These are phyloP conservation scores for Penicillium concentricum DNA, from an alignment of 2,329 filamentous ascomycete species.

Conservation along the genomic window DNA sequence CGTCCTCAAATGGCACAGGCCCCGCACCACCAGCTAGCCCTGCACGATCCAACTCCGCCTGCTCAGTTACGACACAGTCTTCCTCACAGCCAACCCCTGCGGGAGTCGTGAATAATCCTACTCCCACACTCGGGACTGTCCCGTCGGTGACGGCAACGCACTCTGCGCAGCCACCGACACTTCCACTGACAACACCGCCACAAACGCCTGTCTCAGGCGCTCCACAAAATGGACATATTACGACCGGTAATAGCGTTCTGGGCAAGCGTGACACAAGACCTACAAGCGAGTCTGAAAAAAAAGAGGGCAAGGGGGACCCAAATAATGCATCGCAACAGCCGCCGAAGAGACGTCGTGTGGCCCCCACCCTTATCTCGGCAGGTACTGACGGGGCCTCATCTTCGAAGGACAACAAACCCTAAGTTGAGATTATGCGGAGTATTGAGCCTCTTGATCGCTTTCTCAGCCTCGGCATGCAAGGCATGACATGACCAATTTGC, in stretches of 20 bases:
- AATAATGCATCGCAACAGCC: constrained; percentile 46
- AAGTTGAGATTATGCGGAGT: neutral
- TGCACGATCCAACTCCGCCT: constrained; percentile 79
- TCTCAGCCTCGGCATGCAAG: neutral
- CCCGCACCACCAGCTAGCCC: constrained; percentile 73
- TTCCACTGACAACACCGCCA: constrained; percentile 85
- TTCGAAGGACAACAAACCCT: constrained; percentile 10
- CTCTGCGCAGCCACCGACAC: constrained; percentile 49
- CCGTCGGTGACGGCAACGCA: constrained; percentile 74
- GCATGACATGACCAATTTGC: neutral
- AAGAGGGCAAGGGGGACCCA: constrained; percentile 43
- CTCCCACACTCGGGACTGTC: constrained; percentile 73
- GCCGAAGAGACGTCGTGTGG: constrained; percentile 69
- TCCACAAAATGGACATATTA: constrained; percentile 50
- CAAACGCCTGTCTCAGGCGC: constrained; percentile 68
- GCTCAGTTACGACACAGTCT: constrained; percentile 67
- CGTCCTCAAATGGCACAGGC: constrained; percentile 51
- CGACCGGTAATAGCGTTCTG: constrained; percentile 54
- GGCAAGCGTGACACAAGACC: constrained; percentile 50
- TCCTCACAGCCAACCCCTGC: constrained; percentile 43
- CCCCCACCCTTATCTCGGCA: constrained; percentile 60
- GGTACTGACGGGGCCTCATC: constrained; percentile 16
- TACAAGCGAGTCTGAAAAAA: constrained; percentile 46
- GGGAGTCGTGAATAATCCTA: constrained; percentile 69
- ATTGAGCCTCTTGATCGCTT: neutral